Evolutionary conservation across 192 early-diverging fungal species (phyloP), one percentile per base, ranked within the genome.

Genomic region (Coemansia guatemalensis): DNA sequence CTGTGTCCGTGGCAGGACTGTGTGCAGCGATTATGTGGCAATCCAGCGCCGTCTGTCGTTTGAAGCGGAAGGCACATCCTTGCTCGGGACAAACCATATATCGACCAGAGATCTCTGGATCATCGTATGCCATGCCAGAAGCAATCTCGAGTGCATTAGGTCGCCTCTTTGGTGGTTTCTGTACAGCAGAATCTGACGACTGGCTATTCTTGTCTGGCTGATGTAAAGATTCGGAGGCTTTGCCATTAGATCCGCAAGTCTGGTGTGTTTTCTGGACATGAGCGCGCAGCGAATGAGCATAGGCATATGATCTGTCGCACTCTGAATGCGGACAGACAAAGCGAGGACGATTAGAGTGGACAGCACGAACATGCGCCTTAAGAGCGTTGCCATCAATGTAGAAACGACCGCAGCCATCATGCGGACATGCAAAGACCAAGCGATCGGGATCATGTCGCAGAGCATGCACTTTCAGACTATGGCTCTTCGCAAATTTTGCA

Each of bases 51-150:
- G 39, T 33, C 53, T 68, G 62, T 35, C 74, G 74, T 60, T 74
- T 74, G 56, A 81, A 83, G 2, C 70, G 61, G 65, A 76, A 81
- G 7, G 22, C 21, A 51, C 78, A 81, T 8, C 61, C 54, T 5
- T 18, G 23, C 47, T 71, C 52, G 1, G 69, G 8, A 65, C 78
- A 83, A 22, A 55, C 30, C n/a, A 50, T 32, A 17, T 7, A 5
- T 24, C 81, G 65, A 24, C 70, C 71, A 22, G 81, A 78, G 48
- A 74, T 22, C 21, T 56, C 53, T 2, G 75, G 75, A 22, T 83
- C 60, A 22, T 22, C 39, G 52, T 77, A 83, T 4, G 75, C 81
- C 68, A 60, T 67, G 25, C 81, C 81, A 18, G 81, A 71, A 21
- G 72, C 74, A 5, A 75, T 24, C 22, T 74, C 75, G 2, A 71